phyloP scores from a whole-genome alignment of 768 basidiomycete genomes.

The Lactarius evosmus region DNA sequence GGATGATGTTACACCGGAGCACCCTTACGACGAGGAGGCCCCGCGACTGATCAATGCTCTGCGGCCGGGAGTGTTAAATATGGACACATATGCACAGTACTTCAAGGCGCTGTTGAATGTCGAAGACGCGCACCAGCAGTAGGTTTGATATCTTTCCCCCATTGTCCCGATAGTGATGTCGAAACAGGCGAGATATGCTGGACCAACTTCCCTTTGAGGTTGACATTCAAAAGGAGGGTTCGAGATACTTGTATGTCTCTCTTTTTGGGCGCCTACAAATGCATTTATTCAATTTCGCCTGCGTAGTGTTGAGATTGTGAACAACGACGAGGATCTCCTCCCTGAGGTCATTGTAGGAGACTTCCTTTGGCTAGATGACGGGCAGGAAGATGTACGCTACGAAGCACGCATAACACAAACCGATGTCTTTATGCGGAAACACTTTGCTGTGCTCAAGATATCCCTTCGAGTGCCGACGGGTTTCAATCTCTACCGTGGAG shows the following conservation, averaged over 20 bases:
- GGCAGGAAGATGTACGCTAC: slow-evolving; percentile 19
- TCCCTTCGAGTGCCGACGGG: slow-evolving; percentile 45
- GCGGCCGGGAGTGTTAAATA: not conserved
- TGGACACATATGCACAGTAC: slow-evolving; percentile 13
- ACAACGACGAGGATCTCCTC: slow-evolving; percentile 20
- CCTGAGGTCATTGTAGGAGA: slow-evolving; percentile 18
- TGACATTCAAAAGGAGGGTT: not conserved
- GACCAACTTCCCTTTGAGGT: slow-evolving; percentile 7
- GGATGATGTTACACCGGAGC: not conserved
- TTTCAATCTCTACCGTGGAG: slow-evolving; percentile 41
- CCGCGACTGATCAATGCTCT: not conserved
- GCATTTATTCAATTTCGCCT: not conserved
- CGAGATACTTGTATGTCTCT: not conserved
- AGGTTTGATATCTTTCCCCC: slow-evolving; percentile 34
- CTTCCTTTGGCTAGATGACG: slow-evolving; percentile 22
- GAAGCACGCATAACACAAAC: slow-evolving; percentile 16
- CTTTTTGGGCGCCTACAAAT: not conserved
- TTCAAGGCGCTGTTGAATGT: slow-evolving; percentile 19
- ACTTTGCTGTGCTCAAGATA: slow-evolving; percentile 43
- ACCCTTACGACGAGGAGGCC: not conserved
- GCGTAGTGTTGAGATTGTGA: slow-evolving; percentile 17
- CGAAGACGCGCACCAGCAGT: slow-evolving; percentile 46
- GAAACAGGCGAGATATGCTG: slow-evolving; percentile 5
- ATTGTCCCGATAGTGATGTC: slow-evolving; percentile 36
- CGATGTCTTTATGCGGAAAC: not conserved